phyloP scores from a whole-genome alignment of 163 green algal species.

The Volvox carteri region DNA sequence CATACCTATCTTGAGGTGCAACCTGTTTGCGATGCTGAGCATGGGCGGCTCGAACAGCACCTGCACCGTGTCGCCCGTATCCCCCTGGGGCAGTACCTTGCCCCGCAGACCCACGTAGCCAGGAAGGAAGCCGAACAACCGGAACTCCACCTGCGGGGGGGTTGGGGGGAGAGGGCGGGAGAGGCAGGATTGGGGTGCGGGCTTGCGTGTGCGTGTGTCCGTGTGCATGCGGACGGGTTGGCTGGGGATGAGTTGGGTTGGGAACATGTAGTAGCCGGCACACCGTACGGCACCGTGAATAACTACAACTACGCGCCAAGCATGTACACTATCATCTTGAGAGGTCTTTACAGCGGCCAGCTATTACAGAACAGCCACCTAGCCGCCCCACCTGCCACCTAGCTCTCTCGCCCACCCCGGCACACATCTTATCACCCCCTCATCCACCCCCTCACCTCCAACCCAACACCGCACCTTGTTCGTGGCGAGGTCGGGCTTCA shows the following conservation, averaged over 20 bases:
- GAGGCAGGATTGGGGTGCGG: no score
- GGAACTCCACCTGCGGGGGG: slow-evolving; percentile 78
- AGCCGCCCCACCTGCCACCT: background rate
- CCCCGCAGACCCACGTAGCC: slow-evolving; percentile 83
- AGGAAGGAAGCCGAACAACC: slow-evolving; percentile 79
- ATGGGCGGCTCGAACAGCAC: slow-evolving; percentile 86
- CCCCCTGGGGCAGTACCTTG: slow-evolving; percentile 69
- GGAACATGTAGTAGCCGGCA: no score
- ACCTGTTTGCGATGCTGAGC: slow-evolving; percentile 65
- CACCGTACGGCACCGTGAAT: no score
- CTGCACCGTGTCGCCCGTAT: slow-evolving; percentile 77
- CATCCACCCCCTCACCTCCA: background rate
- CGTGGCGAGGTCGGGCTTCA: slow-evolving; percentile 76
- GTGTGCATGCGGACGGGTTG: no score
- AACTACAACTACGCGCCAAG: no score
- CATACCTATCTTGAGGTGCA: slow-evolving; percentile 74
- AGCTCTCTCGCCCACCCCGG: background rate
- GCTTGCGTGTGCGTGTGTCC: no score
- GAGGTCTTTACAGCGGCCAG: no score
- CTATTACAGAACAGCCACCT: no score
- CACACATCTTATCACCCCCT: background rate
- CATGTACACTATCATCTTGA: no score
- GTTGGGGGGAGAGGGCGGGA: background rate
- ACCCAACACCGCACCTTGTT: slow-evolving; percentile 76
- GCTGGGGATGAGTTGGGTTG: no score